phyloP scores from a whole-genome alignment of 805 yeast genomes.

The Wickerhamiella azyma region DNA sequence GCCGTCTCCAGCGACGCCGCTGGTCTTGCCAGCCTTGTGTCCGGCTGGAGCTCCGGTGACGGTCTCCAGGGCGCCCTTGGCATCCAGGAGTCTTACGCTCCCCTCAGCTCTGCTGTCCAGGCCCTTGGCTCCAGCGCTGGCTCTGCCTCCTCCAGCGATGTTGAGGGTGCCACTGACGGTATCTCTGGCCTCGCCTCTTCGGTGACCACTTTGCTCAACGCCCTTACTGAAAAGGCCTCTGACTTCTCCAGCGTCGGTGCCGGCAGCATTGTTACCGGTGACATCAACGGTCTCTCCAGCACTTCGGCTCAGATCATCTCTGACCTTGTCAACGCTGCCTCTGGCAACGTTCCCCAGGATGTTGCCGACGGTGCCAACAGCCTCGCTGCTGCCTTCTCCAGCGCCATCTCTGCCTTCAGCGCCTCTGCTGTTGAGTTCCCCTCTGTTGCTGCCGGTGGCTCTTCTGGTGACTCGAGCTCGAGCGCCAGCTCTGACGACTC shows the following conservation, averaged over 20 bases:
- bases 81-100: constrained; percentile 13
- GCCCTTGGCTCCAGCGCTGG: constrained; percentile 6
- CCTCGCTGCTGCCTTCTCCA: constrained; percentile 3
- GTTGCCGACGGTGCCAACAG: constrained; percentile 12
- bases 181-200: constrained; percentile 9
- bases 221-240: constrained; percentile 15
- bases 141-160: constrained; percentile 7
- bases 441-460: neutral
- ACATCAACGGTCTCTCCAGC: constrained; percentile 14
- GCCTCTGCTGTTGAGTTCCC: constrained; percentile 4
- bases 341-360: constrained; percentile 8
- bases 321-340: constrained; percentile 10
- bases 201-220: constrained; percentile 13
- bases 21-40: constrained; percentile 7
- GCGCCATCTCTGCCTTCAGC: constrained; percentile 6
- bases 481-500: neutral
- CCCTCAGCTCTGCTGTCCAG: constrained; percentile 8
- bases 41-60: constrained; percentile 9
- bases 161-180: constrained; percentile 6
- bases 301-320: constrained; percentile 15
- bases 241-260: constrained; percentile 19
- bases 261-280: constrained; percentile 16
- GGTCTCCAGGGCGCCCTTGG: constrained; percentile 15
- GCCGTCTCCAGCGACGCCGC: constrained; percentile 39
- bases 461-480: constrained; percentile 2